Base-by-base conservation (phyloP, 2,329 filamentous ascomycete genomes). In the Aspergillus pseudonomiae region DNA sequence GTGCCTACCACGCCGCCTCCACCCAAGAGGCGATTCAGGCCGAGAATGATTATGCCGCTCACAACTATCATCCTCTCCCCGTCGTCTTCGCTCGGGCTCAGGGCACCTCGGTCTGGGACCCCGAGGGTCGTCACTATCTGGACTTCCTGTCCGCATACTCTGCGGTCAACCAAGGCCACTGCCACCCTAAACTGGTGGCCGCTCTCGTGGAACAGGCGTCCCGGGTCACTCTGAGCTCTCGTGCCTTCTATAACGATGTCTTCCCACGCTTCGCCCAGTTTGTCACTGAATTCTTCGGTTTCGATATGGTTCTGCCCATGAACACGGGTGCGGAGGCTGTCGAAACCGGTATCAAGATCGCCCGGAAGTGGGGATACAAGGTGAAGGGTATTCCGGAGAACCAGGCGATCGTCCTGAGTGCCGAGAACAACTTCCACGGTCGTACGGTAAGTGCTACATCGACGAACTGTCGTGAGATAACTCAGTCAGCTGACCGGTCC, bases 91-190 rank as follows among this genome's bases (percentile, higher is more conserved):
- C 94, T 62, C 88, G 89, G 68, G 95, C 93, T 48, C 86, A 89
- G 72, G 95, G 94, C 56, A 90, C 91, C 75, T 89, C 91, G 65
- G 95, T 98, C 63, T 99, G 95, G 94, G 95, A 99, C 76, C 95
- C 95, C 21, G 95, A 99, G 83, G 93, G 92, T 75, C 91, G 89
- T 72, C 90, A 97, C 79, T 98, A 99, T 80, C 89, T 98, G 73
- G 95, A 99, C 82, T 99, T 97, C 82, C 88, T 99, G 69, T 98
- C 94, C 54, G 95, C 95, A 69, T 99, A 99, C 85, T 96, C 92
- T 71, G 95, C 95, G 66, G 93, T 98, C 77, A 98, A 98, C 84
- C 94, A 98, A 81, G 94, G 94, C 67, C 94, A 99, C 81, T 98
- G 94, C 81, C 94, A 99, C 82, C 95, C 95, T 6, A 94, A 96